Evolutionary conservation across 176 grass and related monocot species (phyloP).

Genomic region (Musa acuminata): DNA sequence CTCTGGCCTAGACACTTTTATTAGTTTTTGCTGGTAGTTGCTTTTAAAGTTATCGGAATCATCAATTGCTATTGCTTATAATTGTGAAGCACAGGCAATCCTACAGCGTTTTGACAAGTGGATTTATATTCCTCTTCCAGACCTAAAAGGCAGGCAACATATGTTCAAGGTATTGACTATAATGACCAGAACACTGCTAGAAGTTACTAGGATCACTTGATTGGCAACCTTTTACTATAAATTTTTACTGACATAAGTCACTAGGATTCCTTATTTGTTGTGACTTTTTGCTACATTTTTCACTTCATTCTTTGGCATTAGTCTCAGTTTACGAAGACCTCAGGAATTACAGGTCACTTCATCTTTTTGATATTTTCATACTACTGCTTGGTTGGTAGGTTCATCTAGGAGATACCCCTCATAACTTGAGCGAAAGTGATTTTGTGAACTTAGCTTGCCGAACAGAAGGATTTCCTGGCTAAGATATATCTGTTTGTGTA

Average conservation of each 20-base stretch:
- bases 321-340: background rate
- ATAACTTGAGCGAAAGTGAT: conserved; percentile 79
- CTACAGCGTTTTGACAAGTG: conserved; percentile 89
- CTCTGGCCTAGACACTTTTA: too few relatives aligned
- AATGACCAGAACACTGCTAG: background rate
- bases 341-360: background rate
- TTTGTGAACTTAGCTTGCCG: conserved; percentile 67
- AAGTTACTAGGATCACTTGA: background rate
- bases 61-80: conserved; percentile 1
- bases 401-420: conserved; percentile 88
- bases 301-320: background rate
- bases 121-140: conserved; percentile 98
- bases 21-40: conserved; percentile 37
- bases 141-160: conserved; percentile 89
- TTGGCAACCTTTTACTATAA: too few relatives aligned
- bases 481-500: conserved; percentile 92
- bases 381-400: conserved; percentile 30
- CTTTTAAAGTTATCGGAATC: background rate
- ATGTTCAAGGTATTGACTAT: conserved; percentile 85
- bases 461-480: conserved; percentile 93
- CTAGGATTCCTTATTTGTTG: too few relatives aligned
- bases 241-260: too few relatives aligned
- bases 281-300: background rate
- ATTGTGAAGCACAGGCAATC: conserved; percentile 54
- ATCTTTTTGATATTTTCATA: background rate